Evolutionary conservation across 805 yeast genomes (phyloP), one percentile per base, ranked within the genome.

Genomic region (Schizosaccharomyces octosporus): DNA sequence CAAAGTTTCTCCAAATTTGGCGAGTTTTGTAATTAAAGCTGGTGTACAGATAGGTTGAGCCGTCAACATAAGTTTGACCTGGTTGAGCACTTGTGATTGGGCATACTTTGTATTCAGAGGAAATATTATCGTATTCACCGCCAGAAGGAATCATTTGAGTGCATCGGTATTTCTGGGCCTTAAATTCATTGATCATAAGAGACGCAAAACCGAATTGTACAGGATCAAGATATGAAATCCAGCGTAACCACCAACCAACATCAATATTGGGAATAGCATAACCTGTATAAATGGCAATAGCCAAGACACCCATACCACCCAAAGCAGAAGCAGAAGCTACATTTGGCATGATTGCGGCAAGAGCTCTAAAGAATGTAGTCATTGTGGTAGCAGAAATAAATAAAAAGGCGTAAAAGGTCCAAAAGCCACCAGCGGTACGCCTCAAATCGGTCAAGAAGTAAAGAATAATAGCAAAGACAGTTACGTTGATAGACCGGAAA

Each of bases 1-100:
- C 95, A 62, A 83, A 76, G 69, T 87, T 84, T 74, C 95, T 81
- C 95, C 95, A 87, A 60, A 78, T 76, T 70, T 87, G 86, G 29
- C 70, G 64, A 66, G 76, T 80, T 24, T 68, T 68, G 73, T 82
- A 87, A 54, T 70, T 68, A 70, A 70, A 86, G 7, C 81, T 69
- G 2, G 66, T 66, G 4, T 64, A 64, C 62, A 86, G 65, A 67
- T 83, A 86, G 43, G 69, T 71, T 64, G 81, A 79, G 66, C 95
- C 95, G 41, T 70, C 66, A 59, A 86, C 85, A 60, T 64, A 65
- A 15, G 67, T 62, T 27, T 4, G 67, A 54, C 94, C 93, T 1
- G 81, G 73, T 2, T 66, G 65, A 13, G 89, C 74, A 48, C 90
- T 88, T 39, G 77, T 77, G 54, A 78, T 76, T 0, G 80, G 75